These are phyloP conservation scores for Polyplosphaeria fusca DNA, from an alignment of 495 filamentous ascomycete genomes.

Conservation along the genomic window DNA sequence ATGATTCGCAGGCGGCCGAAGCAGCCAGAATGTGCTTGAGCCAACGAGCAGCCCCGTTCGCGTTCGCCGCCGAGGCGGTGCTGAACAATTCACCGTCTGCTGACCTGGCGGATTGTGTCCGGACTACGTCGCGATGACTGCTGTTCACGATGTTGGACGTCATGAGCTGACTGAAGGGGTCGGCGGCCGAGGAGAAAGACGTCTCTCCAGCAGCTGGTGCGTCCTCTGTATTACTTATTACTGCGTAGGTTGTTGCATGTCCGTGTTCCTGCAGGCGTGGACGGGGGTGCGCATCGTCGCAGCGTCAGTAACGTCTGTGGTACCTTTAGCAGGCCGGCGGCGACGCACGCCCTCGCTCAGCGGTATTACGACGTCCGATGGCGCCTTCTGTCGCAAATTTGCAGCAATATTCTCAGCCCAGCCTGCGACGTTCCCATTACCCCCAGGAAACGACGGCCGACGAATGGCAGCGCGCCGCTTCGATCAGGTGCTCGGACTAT, in stretches of 20 bases:
- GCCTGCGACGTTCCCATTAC: constrained; percentile 28
- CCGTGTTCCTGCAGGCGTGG: too few relatives aligned
- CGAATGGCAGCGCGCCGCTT: constrained; percentile 22
- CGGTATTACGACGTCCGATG: too few relatives aligned
- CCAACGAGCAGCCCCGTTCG: background rate
- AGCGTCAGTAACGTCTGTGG: too few relatives aligned
- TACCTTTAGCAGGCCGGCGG: too few relatives aligned
- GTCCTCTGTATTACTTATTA: too few relatives aligned
- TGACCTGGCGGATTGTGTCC: too few relatives aligned
- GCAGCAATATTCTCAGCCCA: constrained; percentile 15
- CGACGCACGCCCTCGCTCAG: too few relatives aligned
- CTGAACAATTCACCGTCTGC: background rate
- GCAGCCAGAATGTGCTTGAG: background rate
- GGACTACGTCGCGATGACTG: too few relatives aligned
- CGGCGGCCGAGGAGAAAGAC: background rate
- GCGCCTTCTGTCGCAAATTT: constrained; percentile 21
- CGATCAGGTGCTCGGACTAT: constrained; percentile 29
- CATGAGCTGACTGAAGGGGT: constrained; percentile 11
- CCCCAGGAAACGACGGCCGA: constrained; percentile 33
- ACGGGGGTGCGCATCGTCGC: too few relatives aligned
- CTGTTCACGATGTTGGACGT: constrained; percentile 27
- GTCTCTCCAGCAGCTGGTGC: too few relatives aligned
- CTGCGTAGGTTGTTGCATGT: too few relatives aligned
- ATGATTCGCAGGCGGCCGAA: background rate
- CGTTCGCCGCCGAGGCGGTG: background rate